Evolutionary conservation across 108 stramenopile genomes (phyloP).

Genomic region (Mayamaea pseudoterrestris): DNA sequence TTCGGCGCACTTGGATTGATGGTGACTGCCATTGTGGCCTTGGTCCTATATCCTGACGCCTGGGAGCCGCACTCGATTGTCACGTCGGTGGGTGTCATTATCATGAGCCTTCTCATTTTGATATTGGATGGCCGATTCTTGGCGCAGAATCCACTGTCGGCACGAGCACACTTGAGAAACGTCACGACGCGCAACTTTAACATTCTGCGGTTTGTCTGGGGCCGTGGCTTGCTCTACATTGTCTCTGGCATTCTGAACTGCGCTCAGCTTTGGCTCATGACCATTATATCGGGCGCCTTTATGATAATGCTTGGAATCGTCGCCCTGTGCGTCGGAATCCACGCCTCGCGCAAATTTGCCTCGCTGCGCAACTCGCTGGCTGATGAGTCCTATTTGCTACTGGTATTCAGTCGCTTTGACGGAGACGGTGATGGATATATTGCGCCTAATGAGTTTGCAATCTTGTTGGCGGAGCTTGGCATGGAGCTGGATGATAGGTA

Average conservation of each 20-base stretch:
- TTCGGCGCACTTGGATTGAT: slow-evolving; percentile 17
- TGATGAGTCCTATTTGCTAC: slow-evolving; percentile 28
- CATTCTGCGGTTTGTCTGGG: slow-evolving; percentile 36
- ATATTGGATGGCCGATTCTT: slow-evolving; percentile 32
- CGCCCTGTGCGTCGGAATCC: slow-evolving; percentile 19
- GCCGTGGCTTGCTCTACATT: slow-evolving; percentile 41
- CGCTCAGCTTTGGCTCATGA: slow-evolving; percentile 16
- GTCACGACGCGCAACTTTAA: slow-evolving; percentile 21
- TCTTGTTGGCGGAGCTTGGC: slow-evolving; percentile 26
- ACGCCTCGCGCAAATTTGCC: slow-evolving; percentile 21
- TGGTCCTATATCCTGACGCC: slow-evolving; percentile 8
- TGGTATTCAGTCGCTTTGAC: slow-evolving; percentile 25
- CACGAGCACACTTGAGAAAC: slow-evolving; percentile 20
- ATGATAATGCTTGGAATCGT: slow-evolving; percentile 23
- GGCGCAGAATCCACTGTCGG: slow-evolving; percentile 12
- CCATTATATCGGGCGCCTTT: slow-evolving; percentile 13
- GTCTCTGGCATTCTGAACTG: slow-evolving; percentile 29
- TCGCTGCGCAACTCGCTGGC: slow-evolving; percentile 26
- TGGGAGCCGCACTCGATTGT: slow-evolving; percentile 12
- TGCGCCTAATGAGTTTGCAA: slow-evolving; percentile 22
- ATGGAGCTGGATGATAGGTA: slow-evolving; percentile 41
- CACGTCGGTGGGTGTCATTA: slow-evolving; percentile 15
- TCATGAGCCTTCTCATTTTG: slow-evolving; percentile 16
- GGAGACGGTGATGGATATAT: slow-evolving; percentile 27
- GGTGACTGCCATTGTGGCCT: slow-evolving; percentile 14